Evolutionary conservation across 768 basidiomycete genomes (phyloP).

Genomic region (Asterophora lycoperdoides): DNA sequence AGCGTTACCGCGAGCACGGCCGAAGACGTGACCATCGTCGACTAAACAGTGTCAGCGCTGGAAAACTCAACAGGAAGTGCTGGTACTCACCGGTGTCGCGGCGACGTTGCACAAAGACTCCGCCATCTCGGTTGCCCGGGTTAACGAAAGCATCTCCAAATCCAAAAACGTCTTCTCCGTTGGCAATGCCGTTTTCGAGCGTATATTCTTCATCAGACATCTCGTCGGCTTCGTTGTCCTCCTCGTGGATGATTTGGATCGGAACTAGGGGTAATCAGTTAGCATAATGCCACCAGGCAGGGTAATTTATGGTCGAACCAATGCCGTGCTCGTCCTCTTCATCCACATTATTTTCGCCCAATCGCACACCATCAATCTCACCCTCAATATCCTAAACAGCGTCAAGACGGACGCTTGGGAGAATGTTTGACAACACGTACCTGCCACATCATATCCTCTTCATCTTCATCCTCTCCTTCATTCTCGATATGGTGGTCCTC

Average conservation of each 20-base stretch:
- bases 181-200: slow-evolving; percentile 31
- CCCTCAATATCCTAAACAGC: slow-evolving; percentile 48
- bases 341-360: slow-evolving; percentile 47
- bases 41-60: slow-evolving; percentile 21
- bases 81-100: slow-evolving; percentile 43
- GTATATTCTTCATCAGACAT: slow-evolving; percentile 62
- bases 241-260: slow-evolving; percentile 59
- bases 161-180: slow-evolving; percentile 49
- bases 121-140: slow-evolving; percentile 37
- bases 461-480: slow-evolving; percentile 46
- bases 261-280: slow-evolving; percentile 26
- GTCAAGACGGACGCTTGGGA: background rate
- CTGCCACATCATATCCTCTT: slow-evolving; percentile 56
- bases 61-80: slow-evolving; percentile 7
- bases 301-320: slow-evolving; percentile 10
- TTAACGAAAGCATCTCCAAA: slow-evolving; percentile 52
- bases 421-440: slow-evolving; percentile 26
- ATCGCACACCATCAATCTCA: slow-evolving; percentile 39
- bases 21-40: slow-evolving; percentile 63
- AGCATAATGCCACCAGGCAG: background rate
- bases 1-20: slow-evolving; percentile 49
- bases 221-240: slow-evolving; percentile 59
- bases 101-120: slow-evolving; percentile 51
- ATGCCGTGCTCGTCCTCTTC: slow-evolving; percentile 60
- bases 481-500: slow-evolving; percentile 40